Conservation (phyloP, 1,284 basidiomycete genomes). For the Cronartium quercuum region DNA sequence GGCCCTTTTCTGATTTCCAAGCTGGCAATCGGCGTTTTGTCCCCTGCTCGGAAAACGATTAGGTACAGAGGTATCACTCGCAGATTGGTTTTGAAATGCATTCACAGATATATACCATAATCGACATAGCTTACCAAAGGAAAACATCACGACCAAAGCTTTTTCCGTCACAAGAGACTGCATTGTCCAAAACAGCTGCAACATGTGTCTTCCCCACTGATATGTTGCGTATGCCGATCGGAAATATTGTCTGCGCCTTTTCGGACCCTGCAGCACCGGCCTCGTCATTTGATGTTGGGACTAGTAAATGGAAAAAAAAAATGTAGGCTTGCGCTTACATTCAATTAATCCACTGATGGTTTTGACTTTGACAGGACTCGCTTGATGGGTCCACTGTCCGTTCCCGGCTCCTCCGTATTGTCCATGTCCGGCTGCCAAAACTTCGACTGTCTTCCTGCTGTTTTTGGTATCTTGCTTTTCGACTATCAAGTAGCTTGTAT, state of each 20-base stretch:
- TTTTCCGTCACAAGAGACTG: constrained; percentile 46
- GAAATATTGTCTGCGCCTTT: constrained; percentile 56
- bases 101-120: constrained; percentile 20
- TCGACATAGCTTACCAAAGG: constrained; percentile 54
- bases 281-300: neutral
- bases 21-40: constrained; percentile 66
- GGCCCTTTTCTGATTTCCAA: constrained; percentile 75
- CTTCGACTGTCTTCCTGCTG: constrained; percentile 40
- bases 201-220: constrained; percentile 65
- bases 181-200: constrained; percentile 59
- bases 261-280: neutral
- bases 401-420: constrained; percentile 82
- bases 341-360: constrained; percentile 75
- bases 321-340: constrained; percentile 56
- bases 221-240: constrained; percentile 65
- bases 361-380: constrained; percentile 67
- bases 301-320: constrained; percentile 20
- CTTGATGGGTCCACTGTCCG: constrained; percentile 67
- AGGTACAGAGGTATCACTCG: neutral
- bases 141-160: constrained; percentile 56
- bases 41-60: constrained; percentile 2
- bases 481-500: constrained; percentile 70
- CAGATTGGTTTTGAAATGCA: neutral
- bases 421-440: constrained; percentile 75
- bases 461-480: constrained; percentile 53